phyloP scores from a whole-genome alignment of 306 rosid species.

The Cicer yamashitae region DNA sequence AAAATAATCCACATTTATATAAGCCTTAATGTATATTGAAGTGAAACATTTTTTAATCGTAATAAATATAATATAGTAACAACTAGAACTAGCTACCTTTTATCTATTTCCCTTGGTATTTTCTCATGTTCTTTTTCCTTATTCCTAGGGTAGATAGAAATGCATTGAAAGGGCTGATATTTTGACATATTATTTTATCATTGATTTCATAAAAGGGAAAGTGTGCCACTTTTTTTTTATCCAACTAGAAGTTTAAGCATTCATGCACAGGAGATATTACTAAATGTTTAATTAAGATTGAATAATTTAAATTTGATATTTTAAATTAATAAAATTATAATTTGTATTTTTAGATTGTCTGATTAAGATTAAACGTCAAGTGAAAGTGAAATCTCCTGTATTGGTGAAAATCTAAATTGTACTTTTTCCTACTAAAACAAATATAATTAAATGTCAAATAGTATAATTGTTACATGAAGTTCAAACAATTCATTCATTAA shows the following conservation, averaged over 20 bases:
- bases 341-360: too few species aligned
- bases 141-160: too few species aligned
- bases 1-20: slow-evolving; percentile 35
- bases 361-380: too few species aligned
- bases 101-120: slow-evolving; percentile 41
- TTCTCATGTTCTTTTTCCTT: slow-evolving; percentile 23
- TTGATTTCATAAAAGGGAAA: not conserved
- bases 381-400: too few species aligned
- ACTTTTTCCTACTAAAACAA: slow-evolving; percentile 18
- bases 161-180: not conserved
- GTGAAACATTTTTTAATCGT: slow-evolving; percentile 9
- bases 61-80: not conserved
- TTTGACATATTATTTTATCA: slow-evolving; percentile 3
- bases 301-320: too few species aligned
- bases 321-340: too few species aligned
- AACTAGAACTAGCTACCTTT: slow-evolving; percentile 7
- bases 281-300: too few species aligned
- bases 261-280: too few species aligned
- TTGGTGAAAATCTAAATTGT: too few species aligned
- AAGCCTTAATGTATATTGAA: not conserved
- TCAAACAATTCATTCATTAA: too few species aligned
- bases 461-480: too few species aligned
- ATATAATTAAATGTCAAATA: not conserved
- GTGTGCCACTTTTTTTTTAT: not conserved
- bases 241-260: too few species aligned